Conservation (phyloP, 768 basidiomycete species). For the Mycena kentingensis region DNA sequence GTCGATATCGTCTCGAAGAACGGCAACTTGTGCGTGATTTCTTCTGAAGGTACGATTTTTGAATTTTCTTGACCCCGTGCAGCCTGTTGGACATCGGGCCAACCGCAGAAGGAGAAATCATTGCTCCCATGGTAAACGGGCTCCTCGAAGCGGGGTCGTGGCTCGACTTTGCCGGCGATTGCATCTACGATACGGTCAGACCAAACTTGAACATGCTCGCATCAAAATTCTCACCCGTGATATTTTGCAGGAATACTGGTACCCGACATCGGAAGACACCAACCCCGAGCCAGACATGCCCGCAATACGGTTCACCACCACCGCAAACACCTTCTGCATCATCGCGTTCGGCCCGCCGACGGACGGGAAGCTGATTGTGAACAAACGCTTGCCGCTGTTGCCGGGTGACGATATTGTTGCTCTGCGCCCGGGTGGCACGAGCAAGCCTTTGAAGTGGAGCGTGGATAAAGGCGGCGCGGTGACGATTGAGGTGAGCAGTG, state of each 20-base stretch:
- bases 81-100: slow-evolving; percentile 58
- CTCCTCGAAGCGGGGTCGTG: slow-evolving; percentile 54
- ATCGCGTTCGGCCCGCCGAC: slow-evolving; percentile 43
- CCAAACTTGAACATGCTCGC: neutral
- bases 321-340: slow-evolving; percentile 53
- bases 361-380: slow-evolving; percentile 36
- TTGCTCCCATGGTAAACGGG: slow-evolving; percentile 47
- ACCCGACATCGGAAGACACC: slow-evolving; percentile 43
- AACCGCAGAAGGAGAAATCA: slow-evolving; percentile 55
- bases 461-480: slow-evolving; percentile 32
- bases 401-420: slow-evolving; percentile 44
- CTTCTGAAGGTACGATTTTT: neutral
- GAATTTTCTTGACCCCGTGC: neutral
- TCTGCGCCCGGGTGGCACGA: slow-evolving; percentile 35
- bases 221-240: neutral
- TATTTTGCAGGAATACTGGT: slow-evolving; percentile 47
- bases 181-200: slow-evolving; percentile 55
- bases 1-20: slow-evolving; percentile 64
- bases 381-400: slow-evolving; percentile 44
- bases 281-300: slow-evolving; percentile 26
- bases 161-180: slow-evolving; percentile 51
- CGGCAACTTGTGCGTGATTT: slow-evolving; percentile 53
- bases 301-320: slow-evolving; percentile 50
- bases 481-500: slow-evolving; percentile 28
- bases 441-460: slow-evolving; percentile 32